phyloP scores from a whole-genome alignment of 768 basidiomycete species.

The Kockovaella imperatae region DNA sequence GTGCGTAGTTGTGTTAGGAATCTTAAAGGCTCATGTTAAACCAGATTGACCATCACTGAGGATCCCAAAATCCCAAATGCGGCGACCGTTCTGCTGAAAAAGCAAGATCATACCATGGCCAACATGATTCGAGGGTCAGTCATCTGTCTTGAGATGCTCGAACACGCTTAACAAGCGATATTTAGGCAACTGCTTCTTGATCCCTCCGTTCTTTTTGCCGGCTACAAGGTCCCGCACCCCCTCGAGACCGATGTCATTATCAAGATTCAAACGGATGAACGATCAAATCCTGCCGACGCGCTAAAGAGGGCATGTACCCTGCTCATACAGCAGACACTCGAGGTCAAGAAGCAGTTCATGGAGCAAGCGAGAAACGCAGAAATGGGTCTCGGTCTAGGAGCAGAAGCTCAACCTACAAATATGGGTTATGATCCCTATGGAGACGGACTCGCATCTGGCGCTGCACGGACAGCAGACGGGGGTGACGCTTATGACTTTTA shows the following conservation, averaged over 20 bases:
- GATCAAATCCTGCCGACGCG: conserved; percentile 67
- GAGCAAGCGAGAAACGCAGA: conserved; percentile 44
- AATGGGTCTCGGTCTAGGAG: conserved; percentile 41
- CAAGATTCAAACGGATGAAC: conserved; percentile 91
- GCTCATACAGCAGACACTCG: conserved; percentile 59
- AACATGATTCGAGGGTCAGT: conserved; percentile 83
- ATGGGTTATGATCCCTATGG: conserved; percentile 33
- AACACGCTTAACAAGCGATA: conserved; percentile 1
- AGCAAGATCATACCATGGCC: conserved; percentile 94
- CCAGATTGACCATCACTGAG: conserved; percentile 78
- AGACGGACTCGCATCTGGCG: conserved; percentile 19
- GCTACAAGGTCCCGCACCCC: conserved; percentile 96
- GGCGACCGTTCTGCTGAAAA: conserved; percentile 84
- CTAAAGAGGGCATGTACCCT: conserved; percentile 76
- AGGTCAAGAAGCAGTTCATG: conserved; percentile 44
- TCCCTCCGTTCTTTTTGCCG: conserved; percentile 85
- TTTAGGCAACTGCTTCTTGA: conserved; percentile 80
- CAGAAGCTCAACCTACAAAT: conserved; percentile 4
- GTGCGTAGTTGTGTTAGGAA: conserved; percentile 53
- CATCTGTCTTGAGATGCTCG: background rate
- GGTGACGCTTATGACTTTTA: conserved; percentile 40
- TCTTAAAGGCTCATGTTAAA: background rate
- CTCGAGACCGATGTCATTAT: conserved; percentile 88
- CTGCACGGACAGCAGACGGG: conserved; percentile 4
- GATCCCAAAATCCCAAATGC: conserved; percentile 98